A percentile compares a stretch with the other conserved stretches of the same genome.
These are phyloP conservation scores for Aspergillus brunneoviolaceus DNA, from an alignment of 2,329 filamentous ascomycete genomes.

Conservation along the genomic window DNA sequence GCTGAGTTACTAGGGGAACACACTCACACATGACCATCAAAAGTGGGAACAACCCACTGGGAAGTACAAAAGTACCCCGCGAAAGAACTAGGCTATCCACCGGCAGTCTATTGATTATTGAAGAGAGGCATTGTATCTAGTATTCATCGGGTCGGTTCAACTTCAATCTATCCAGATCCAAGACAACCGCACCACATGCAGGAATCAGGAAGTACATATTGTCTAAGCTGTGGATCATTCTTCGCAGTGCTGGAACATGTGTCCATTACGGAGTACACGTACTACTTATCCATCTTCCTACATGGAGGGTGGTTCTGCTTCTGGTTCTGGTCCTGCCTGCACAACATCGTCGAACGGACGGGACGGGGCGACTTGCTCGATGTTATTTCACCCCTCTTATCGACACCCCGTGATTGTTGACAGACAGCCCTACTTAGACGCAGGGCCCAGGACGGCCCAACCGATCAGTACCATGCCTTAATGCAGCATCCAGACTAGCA, in stretches of 20 bases:
- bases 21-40: constrained; percentile 16
- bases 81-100: not conserved
- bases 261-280: too few relatives aligned
- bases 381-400: not conserved
- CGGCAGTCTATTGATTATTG: too few relatives aligned
- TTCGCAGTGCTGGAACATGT: not conserved
- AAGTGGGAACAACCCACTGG: not conserved
- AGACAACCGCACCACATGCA: not conserved
- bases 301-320: not conserved
- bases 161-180: not conserved
- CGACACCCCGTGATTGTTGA: not conserved
- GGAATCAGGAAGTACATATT: not conserved
- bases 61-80: constrained; percentile 5
- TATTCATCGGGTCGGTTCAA: not conserved
- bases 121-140: not conserved
- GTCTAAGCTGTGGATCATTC: not conserved
- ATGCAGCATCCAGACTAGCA: not conserved
- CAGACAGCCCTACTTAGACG: constrained; percentile 1
- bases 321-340: not conserved
- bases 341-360: not conserved
- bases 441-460: not conserved
- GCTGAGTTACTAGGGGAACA: constrained; percentile 24
- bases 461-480: constrained; percentile 1
- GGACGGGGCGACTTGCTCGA: not conserved
- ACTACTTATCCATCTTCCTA: not conserved